phyloP scores from a whole-genome alignment of 2,329 filamentous ascomycete species.

The Allantophomopsis cytisporea region DNA sequence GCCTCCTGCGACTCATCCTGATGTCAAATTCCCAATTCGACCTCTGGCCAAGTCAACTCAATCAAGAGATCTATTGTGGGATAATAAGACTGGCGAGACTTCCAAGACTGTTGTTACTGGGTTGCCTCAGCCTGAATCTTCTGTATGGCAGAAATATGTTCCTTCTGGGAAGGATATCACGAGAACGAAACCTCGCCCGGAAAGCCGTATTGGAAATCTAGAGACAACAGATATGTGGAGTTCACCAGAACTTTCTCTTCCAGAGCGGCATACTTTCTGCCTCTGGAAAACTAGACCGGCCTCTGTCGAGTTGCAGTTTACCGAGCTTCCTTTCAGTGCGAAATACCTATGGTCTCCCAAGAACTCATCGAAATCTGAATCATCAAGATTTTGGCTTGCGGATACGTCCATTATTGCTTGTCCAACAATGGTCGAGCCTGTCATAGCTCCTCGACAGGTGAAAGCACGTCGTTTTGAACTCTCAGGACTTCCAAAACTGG shows the following conservation, averaged over 20 bases:
- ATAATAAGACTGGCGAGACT: too few species aligned
- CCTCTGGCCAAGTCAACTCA: background rate
- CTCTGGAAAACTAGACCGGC: background rate
- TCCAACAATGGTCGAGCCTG: background rate
- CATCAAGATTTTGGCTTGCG: background rate
- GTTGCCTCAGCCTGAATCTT: background rate
- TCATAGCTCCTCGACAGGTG: background rate
- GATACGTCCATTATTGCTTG: background rate
- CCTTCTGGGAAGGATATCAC: background rate
- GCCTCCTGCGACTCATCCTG: background rate
- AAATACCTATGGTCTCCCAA: too few species aligned
- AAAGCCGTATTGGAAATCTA: too few species aligned
- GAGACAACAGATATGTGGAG: background rate
- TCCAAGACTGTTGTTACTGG: background rate
- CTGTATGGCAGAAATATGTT: background rate
- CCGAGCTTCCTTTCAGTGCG: too few species aligned
- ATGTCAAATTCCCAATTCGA: background rate
- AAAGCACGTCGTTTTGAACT: background rate
- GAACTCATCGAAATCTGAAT: too few species aligned
- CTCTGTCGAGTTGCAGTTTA: too few species aligned
- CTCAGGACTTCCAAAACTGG: background rate
- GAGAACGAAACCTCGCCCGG: background rate
- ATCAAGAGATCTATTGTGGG: background rate
- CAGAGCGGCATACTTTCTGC: background rate
- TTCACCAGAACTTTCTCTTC: background rate